Conservation (phyloP, 768 basidiomycete genomes). For the Tricholomella constricta region DNA sequence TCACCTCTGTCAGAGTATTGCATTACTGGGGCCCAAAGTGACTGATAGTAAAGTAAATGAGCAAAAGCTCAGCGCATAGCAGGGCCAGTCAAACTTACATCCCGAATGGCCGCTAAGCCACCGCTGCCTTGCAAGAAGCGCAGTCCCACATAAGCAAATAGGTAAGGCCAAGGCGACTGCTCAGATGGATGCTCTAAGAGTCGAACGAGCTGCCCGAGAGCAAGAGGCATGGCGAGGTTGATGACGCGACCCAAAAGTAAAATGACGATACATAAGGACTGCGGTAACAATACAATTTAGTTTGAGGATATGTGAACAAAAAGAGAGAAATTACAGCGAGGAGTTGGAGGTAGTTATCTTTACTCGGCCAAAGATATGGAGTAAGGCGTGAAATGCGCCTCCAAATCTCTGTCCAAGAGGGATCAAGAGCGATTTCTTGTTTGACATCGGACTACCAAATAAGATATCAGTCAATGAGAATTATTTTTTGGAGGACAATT, state of each 20-base stretch:
- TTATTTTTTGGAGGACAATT: background rate
- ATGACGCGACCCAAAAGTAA: conserved; percentile 77
- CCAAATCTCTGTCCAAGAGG: conserved; percentile 72
- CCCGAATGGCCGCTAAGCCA: conserved; percentile 70
- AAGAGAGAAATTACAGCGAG: conserved; percentile 53
- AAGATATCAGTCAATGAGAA: conserved; percentile 4
- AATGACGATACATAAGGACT: conserved; percentile 70
- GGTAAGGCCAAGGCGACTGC: conserved; percentile 65
- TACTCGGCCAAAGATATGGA: conserved; percentile 87
- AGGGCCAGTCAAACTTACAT: conserved; percentile 38
- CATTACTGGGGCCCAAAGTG: conserved; percentile 86
- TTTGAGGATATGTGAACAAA: conserved; percentile 1
- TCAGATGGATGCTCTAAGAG: conserved; percentile 50
- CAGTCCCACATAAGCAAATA: conserved; percentile 68
- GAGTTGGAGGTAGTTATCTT: conserved; percentile 63
- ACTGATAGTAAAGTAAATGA: conserved; percentile 32
- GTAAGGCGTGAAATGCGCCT: conserved; percentile 63
- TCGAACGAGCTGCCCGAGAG: conserved; percentile 65
- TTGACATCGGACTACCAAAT: conserved; percentile 39
- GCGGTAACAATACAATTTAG: conserved; percentile 7
- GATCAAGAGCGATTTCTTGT: conserved; percentile 59
- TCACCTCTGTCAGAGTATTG: conserved; percentile 79
- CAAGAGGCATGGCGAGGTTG: conserved; percentile 69
- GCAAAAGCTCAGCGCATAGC: background rate
- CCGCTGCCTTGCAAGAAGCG: conserved; percentile 78